These are phyloP conservation scores for Cucumis melo DNA, from an alignment of 306 rosid genomes.

Conservation along the genomic window DNA sequence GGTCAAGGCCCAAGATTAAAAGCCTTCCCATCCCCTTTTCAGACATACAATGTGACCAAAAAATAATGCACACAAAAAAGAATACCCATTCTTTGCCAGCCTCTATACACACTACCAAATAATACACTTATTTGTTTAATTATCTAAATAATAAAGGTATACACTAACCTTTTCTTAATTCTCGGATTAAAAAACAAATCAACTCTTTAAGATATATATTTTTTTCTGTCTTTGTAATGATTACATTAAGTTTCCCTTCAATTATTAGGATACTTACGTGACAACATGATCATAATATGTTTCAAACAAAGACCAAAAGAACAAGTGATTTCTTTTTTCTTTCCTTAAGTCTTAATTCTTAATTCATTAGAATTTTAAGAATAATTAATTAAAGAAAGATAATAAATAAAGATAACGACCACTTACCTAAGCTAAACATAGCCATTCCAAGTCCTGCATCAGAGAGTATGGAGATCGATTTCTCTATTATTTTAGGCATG, in stretches of 20 bases:
- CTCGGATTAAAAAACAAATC: neutral
- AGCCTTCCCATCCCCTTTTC: slow-evolving; percentile 3
- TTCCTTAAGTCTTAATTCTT: neutral
- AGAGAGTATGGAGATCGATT: slow-evolving; percentile 87
- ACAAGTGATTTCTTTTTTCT: neutral
- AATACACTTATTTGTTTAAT: neutral
- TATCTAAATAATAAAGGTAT: neutral
- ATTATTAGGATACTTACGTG: slow-evolving; percentile 7
- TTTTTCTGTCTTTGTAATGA: neutral
- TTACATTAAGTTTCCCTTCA: neutral
- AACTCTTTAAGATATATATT: neutral
- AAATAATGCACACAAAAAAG: neutral
- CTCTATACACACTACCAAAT: neutral
- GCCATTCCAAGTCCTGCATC: slow-evolving; percentile 99
- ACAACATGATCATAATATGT: neutral
- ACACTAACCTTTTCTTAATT: neutral
- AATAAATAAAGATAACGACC: slow-evolving; percentile 8
- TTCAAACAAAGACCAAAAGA: neutral
- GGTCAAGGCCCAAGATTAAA: slow-evolving; percentile 27
- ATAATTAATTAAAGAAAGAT: neutral
- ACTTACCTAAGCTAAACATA: slow-evolving; percentile 98
- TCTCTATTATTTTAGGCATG: slow-evolving; percentile 68
- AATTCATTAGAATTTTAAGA: neutral
- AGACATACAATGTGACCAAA: slow-evolving; percentile 4
- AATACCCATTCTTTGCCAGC: slow-evolving; percentile 3